phyloP scores from a whole-genome alignment of 768 basidiomycete genomes.

The Lanmaoa pseudosensibilis region DNA sequence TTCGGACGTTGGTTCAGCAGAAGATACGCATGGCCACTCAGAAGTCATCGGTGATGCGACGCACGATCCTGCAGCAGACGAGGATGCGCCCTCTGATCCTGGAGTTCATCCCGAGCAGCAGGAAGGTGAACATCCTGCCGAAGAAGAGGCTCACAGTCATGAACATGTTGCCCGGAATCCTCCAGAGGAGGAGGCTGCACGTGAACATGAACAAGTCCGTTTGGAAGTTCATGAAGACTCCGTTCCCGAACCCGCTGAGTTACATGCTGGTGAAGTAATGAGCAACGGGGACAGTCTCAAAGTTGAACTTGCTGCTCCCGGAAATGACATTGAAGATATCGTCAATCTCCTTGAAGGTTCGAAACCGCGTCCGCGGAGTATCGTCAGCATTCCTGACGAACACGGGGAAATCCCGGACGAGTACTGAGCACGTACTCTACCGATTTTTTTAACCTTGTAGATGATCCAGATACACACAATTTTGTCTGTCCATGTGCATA shows the following conservation, averaged over 20 bases:
- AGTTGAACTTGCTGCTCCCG: constrained; percentile 11
- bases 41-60: constrained; percentile 11
- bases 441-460: constrained; percentile 20
- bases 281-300: constrained; percentile 12
- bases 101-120: constrained; percentile 14
- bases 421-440: constrained; percentile 36
- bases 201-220: constrained; percentile 7
- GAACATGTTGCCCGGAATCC: constrained; percentile 3
- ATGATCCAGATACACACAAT: constrained; percentile 20
- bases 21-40: constrained; percentile 16
- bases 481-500: constrained; percentile 28
- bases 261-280: constrained; percentile 4
- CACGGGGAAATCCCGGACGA: constrained; percentile 56
- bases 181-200: constrained; percentile 9
- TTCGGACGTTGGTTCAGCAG: constrained; percentile 20
- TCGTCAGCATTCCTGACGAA: constrained; percentile 53
- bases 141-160: constrained; percentile 8
- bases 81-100: constrained; percentile 11
- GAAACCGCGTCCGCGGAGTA: constrained; percentile 44
- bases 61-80: constrained; percentile 10
- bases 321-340: constrained; percentile 59
- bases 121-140: neutral
- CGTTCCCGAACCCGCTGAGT: constrained; percentile 12
- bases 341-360: constrained; percentile 61
- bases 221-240: constrained; percentile 9